Evolutionary conservation across 371 early-diverging fungal genomes (phyloP).

Genomic region (Mucor piriformis): DNA sequence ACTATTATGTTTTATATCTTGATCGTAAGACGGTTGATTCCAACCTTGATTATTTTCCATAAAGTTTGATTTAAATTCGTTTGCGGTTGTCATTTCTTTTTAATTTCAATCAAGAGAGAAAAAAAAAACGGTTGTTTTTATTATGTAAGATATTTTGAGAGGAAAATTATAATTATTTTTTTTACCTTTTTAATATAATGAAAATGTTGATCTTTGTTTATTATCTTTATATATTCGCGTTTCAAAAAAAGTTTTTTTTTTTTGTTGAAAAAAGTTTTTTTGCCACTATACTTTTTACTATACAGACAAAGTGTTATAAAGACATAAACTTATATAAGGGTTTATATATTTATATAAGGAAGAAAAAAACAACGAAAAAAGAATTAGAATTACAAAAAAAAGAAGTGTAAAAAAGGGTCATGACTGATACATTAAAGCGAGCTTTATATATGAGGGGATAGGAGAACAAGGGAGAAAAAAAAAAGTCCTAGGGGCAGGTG

Average conservation of each 20-base stretch:
- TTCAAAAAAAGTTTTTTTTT: background rate
- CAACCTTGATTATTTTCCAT: conserved; percentile 11
- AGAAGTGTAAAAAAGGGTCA: background rate
- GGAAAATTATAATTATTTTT: background rate
- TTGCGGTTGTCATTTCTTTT: background rate
- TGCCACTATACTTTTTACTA: conserved; percentile 3
- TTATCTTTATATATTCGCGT: background rate
- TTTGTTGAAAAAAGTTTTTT: background rate
- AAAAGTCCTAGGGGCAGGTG: background rate
- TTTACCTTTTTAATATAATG: conserved; percentile 1
- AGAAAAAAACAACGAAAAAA: conserved; percentile 1
- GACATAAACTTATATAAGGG: background rate
- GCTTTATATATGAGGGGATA: conserved; percentile 7
- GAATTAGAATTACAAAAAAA: conserved; percentile 4
- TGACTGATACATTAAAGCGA: conserved; percentile 19
- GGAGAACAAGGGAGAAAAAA: conserved; percentile 2
- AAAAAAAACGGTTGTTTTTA: no score
- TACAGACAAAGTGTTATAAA: conserved; percentile 2
- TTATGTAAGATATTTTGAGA: no score
- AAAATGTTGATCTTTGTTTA: conserved; percentile 1
- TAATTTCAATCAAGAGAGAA: no score
- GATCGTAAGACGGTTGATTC: background rate
- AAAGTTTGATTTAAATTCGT: conserved; percentile 12
- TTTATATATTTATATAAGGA: conserved; percentile 3
- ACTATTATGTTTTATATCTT: background rate